Percentiles rank a stretch among this genome's conserved stretches.
phyloP scores from a whole-genome alignment of 371 early-diverging fungal genomes.

The Haplosporangium sp. region DNA sequence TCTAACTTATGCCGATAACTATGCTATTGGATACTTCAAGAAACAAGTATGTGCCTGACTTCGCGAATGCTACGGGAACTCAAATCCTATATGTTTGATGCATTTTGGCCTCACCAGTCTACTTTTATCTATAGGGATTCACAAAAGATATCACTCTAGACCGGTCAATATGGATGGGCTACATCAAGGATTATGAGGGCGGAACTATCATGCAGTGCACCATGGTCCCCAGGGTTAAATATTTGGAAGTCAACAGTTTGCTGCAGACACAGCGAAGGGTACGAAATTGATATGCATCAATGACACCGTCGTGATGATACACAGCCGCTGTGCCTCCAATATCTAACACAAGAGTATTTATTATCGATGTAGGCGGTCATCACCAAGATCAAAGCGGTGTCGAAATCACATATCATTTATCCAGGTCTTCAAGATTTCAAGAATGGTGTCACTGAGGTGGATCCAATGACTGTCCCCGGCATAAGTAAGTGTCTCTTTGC shows the following conservation, averaged over 20 bases:
- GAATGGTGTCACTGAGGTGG: conserved; percentile 60
- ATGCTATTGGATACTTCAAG: conserved; percentile 99
- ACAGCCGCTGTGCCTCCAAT: no score
- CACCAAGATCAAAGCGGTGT: conserved; percentile 80
- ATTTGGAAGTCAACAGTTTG: conserved; percentile 66
- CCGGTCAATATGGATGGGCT: conserved; percentile 95
- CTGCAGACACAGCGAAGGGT: conserved; percentile 75
- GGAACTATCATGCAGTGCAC: conserved; percentile 98
- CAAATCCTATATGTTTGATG: background rate
- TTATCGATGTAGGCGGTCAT: conserved; percentile 72
- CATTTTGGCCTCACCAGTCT: background rate
- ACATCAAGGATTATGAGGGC: conserved; percentile 99
- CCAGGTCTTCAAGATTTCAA: conserved; percentile 81
- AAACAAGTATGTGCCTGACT: conserved; percentile 84
- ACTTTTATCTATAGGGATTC: conserved; percentile 82
- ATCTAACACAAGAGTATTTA: background rate
- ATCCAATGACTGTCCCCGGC: conserved; percentile 76
- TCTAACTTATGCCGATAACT: conserved; percentile 99
- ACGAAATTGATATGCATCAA: background rate
- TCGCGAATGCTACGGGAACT: background rate
- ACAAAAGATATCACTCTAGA: conserved; percentile 95
- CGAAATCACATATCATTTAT: conserved; percentile 82
- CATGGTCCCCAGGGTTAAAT: conserved; percentile 69
- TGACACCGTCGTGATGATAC: no score
- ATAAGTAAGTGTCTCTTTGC: conserved; percentile 62